Evolutionary conservation across 2,329 filamentous ascomycete genomes (phyloP), one percentile per base, ranked within the genome.

Genomic region (Pyrenochaeta sp.): DNA sequence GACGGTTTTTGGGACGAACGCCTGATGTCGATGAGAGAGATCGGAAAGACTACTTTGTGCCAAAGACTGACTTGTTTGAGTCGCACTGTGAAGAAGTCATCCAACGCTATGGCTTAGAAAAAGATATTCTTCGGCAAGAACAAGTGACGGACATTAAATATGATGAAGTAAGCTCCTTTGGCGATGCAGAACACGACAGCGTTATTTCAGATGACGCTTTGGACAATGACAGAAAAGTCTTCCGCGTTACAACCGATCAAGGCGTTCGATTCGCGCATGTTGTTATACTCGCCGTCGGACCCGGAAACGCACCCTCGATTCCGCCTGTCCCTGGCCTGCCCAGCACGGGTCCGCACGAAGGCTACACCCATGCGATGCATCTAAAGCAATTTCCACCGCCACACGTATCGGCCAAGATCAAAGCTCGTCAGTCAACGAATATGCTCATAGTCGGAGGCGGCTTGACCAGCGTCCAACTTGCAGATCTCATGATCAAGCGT

Each of bases 361-460:
- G 85, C 5, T 81, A 82, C 13, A 87, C 85, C 55, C 90, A 93
- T 76, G 88, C 85, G 47, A 86, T 90, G 80, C 83, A 88, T 36
- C 86, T 90, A 46, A 80, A 82, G 27, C 72, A 79, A 0, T 86
- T 90, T 47, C 87, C 89, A 0, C 83, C 85, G 49, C 73, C 79
- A 0, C 69, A 83, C 2, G 76, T 92, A 0, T 74, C 77, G 19
- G 66, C 75, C 0, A 87, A 86, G 54, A 85, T 92, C 9, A 77
- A 79, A 5, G 73, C 53, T 12, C 59, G 62, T 1, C 57, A 53
- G 15, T 40, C 55, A 27, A 91, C 89, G 0, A 88, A 88, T 59
- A 75, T 93, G 7, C 81, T 93, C 7, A 83, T 94, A 8, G 82
- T 94, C 4, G 91, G 91, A 3, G 91, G 91, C 1, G 91, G 91